These are phyloP conservation scores for Cutaneotrichosporon cutaneum DNA, from an alignment of 1,284 basidiomycete species.

Conservation along the genomic window DNA sequence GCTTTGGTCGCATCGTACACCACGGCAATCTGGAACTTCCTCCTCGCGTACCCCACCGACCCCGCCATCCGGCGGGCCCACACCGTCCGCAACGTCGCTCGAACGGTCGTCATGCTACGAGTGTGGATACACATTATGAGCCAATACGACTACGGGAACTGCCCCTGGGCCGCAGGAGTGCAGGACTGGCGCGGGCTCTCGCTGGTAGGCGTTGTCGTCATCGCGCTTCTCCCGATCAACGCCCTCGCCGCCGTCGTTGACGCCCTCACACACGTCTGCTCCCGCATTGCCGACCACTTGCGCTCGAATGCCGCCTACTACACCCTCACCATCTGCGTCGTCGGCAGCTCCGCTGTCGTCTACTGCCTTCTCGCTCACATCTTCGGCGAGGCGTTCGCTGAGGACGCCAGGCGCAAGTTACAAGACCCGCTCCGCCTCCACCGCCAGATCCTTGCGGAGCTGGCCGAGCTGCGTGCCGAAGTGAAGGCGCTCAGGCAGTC, in stretches of 20 bases:
- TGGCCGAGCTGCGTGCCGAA: not conserved
- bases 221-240: not conserved
- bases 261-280: not conserved
- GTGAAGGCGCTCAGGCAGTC: not conserved
- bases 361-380: not conserved
- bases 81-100: not conserved
- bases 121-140: not conserved
- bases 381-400: not conserved
- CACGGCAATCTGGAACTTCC: no score
- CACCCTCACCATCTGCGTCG: not conserved
- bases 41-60: no score
- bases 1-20: no score
- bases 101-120: not conserved
- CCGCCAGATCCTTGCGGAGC: not conserved
- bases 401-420: not conserved
- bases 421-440: not conserved
- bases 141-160: not conserved
- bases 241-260: not conserved
- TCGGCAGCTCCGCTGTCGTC: not conserved
- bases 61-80: not conserved
- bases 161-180: no score
- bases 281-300: not conserved
- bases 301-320: not conserved
- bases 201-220: not conserved
- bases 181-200: not conserved